Evolutionary conservation across 352 stramenopile genomes (phyloP).

Genomic region (Phytophthora tentaculata): DNA sequence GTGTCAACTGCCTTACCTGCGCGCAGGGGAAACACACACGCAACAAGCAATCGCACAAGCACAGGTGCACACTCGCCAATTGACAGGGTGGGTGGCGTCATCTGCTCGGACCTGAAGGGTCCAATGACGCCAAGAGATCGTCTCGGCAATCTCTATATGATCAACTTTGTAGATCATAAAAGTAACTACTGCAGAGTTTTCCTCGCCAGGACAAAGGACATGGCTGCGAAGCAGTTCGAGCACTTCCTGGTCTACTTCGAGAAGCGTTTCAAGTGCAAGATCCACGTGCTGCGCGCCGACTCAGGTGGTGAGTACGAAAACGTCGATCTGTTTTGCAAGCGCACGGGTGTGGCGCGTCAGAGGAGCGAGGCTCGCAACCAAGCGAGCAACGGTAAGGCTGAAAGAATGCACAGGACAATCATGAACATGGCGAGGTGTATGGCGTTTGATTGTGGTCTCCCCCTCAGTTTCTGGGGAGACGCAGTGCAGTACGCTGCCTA

Average conservation of each 20-base stretch:
- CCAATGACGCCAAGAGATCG: background rate
- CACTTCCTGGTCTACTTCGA: slow-evolving; percentile 1
- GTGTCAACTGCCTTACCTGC: background rate
- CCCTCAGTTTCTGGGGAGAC: slow-evolving; percentile 28
- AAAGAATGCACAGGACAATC: slow-evolving; percentile 4
- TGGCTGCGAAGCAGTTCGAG: background rate
- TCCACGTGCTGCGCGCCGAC: slow-evolving; percentile 19
- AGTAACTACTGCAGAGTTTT: background rate
- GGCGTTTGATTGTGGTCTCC: slow-evolving; percentile 31
- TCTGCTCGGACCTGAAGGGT: slow-evolving; percentile 3
- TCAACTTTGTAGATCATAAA: slow-evolving; percentile 27
- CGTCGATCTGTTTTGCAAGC: background rate
- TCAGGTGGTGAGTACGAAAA: slow-evolving; percentile 31
- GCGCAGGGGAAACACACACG: background rate
- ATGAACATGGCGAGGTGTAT: slow-evolving; percentile 15
- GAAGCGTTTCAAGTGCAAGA: slow-evolving; percentile 2
- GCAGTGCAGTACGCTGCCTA: slow-evolving; percentile 34
- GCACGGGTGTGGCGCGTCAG: background rate
- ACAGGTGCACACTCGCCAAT: background rate
- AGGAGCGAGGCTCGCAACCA: background rate
- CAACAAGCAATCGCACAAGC: background rate
- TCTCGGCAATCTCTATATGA: slow-evolving; percentile 10
- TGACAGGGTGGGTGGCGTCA: slow-evolving; percentile 4
- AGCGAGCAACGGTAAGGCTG: background rate
- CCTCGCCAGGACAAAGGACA: background rate